Evolutionary conservation across 495 filamentous ascomycete genomes (phyloP).

Genomic region (Oidiodendron maius): DNA sequence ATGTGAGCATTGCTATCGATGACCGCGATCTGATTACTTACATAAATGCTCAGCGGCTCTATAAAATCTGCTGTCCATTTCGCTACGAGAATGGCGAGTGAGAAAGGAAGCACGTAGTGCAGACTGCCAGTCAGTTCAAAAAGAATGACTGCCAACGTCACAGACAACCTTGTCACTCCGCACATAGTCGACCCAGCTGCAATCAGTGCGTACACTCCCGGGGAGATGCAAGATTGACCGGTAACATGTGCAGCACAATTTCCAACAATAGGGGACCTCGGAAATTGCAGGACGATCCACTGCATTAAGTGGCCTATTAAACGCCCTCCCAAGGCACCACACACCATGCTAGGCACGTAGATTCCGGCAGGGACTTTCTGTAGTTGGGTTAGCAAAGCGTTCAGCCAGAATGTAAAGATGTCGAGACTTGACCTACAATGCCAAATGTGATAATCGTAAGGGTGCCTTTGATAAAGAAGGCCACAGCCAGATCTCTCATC

Average conservation of each 20-base stretch:
- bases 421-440: slow-evolving; percentile 39
- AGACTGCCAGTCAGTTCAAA: slow-evolving; percentile 94
- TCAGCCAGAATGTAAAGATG: background rate
- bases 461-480: slow-evolving; percentile 84
- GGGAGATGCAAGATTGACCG: slow-evolving; percentile 84
- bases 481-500: slow-evolving; percentile 61
- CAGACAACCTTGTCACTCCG: slow-evolving; percentile 88
- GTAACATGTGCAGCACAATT: slow-evolving; percentile 60
- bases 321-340: slow-evolving; percentile 88
- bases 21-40: slow-evolving; percentile 29
- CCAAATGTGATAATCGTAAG: slow-evolving; percentile 87
- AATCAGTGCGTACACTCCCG: slow-evolving; percentile 91
- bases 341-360: slow-evolving; percentile 97
- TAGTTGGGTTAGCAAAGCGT: slow-evolving; percentile 5
- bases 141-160: slow-evolving; percentile 90
- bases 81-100: slow-evolving; percentile 80
- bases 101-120: slow-evolving; percentile 93
- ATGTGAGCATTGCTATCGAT: background rate
- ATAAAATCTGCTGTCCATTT: slow-evolving; percentile 98
- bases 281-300: slow-evolving; percentile 69
- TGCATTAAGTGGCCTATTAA: slow-evolving; percentile 84
- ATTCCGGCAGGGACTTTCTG: slow-evolving; percentile 90
- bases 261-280: slow-evolving; percentile 64
- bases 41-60: slow-evolving; percentile 91
- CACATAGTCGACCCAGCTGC: slow-evolving; percentile 98